Evolutionary conservation across 2,329 filamentous ascomycete genomes (phyloP), one percentile per base, ranked within the genome.

Genomic region (Fusarium zealandicum): DNA sequence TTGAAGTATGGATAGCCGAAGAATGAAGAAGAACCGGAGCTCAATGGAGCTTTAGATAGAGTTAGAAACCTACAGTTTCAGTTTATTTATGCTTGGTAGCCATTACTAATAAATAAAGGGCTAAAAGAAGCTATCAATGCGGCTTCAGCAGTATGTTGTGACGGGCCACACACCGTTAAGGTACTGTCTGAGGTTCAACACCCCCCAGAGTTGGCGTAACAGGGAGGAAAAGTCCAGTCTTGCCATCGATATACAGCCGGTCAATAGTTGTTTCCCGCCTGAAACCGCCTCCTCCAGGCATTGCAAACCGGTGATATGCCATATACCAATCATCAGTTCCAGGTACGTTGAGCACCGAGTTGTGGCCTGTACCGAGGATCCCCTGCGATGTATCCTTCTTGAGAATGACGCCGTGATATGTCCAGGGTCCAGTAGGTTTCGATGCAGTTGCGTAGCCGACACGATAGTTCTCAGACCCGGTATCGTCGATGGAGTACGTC

Each of bases 311-410:
- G 55, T 81, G 78, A 41, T 81, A 81, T 0, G 72, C 78, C 27
- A 81, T 80, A 51, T 78, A 79, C 78, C 78, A 81, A 18, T 79
- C 71, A 54, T 81, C 78, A 1, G 77, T 79, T 0, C 73, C 75
- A 0, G 77, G 78, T 2, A 80, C 72, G 33, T 79, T 78, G 14
- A 80, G 58, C 3, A 80, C 72, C 0, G 76, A 78, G 60, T 76
- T 73, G 53, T 79, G 76, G 0, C 78, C 79, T 0, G 78, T 79
- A 0, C 69, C 78, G 6, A 80, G 64, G n/a, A 81, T 79, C 0
- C 75, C 77, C 44, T 73, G 64, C 1, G 68, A 65, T 1, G 58
- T 49, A 33, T 79, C 71, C 67, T 80, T 79, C 47, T 76, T 58
- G 22, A 81, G 54, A 7, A 81, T 70, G 0, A 79, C 70, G 3